Conservation (phyloP, 768 basidiomycete species). For the Xanthoconium stramineum region DNA sequence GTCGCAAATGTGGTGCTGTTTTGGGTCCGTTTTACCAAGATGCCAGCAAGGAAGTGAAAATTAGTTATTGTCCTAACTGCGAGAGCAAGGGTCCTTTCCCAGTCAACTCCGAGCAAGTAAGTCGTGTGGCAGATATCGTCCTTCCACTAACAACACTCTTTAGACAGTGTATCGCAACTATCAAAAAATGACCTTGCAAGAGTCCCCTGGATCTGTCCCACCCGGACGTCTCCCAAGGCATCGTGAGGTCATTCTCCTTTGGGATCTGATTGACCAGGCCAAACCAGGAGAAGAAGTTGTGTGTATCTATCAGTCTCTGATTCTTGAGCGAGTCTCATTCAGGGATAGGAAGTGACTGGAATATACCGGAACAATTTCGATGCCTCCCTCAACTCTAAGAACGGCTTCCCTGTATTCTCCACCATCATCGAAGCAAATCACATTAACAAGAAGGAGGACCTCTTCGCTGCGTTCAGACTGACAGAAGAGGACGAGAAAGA, state of each 20-base stretch:
- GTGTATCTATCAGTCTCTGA: slow-evolving; percentile 29
- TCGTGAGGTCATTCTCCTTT: slow-evolving; percentile 92
- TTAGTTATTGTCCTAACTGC: slow-evolving; percentile 93
- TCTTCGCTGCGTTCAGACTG: slow-evolving; percentile 96
- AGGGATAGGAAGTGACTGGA: slow-evolving; percentile 86
- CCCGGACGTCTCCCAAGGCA: slow-evolving; percentile 96
- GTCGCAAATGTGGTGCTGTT: slow-evolving; percentile 89
- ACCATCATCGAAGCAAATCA: slow-evolving; percentile 98
- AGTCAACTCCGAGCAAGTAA: slow-evolving; percentile 93
- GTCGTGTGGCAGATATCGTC: slow-evolving; percentile 12
- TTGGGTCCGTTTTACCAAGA: slow-evolving; percentile 99
- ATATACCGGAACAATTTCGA: slow-evolving; percentile 99
- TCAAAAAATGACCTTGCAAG: slow-evolving; percentile 98
- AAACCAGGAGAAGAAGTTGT: slow-evolving; percentile 99
- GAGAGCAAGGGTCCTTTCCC: slow-evolving; percentile 94
- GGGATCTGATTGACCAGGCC: slow-evolving; percentile 97
- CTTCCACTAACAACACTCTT: background rate
- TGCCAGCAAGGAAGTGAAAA: slow-evolving; percentile 87
- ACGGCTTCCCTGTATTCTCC: slow-evolving; percentile 99
- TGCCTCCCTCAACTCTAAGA: slow-evolving; percentile 95
- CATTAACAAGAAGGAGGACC: slow-evolving; percentile 98
- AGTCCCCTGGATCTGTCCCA: slow-evolving; percentile 96
- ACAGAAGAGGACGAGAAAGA: slow-evolving; percentile 96
- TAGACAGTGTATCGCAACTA: slow-evolving; percentile 98
- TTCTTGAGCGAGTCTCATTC: slow-evolving; percentile 7